Evolutionary conservation across 805 yeast species (phyloP), one percentile per base, ranked within the genome.

Genomic region (Candida rishiriensis): DNA sequence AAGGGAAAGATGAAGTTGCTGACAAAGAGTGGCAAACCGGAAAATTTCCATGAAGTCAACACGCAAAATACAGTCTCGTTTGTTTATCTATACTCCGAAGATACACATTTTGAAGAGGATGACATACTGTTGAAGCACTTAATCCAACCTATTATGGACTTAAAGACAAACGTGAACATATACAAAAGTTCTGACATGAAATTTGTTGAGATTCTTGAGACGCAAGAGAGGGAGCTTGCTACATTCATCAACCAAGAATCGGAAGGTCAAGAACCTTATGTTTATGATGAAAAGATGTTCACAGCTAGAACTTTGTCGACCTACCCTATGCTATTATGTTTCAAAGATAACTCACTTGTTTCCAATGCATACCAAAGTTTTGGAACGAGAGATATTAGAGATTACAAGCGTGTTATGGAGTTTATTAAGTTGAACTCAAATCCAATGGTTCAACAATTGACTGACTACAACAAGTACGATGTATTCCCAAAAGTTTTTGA

Each of bases 341-440:
- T 82, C 59, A 82, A 77, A 52, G 83, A 83, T 42, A 74, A 76
- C 42, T 66, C 79, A 12, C 57, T 77, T 43, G 55, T 75, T 29
- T 73, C 86, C 0, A 64, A 67, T 4, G 72, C 81, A 5, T 82
- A 62, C 50, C 85, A 77, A 51, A 79, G 78, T 44, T 79, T 77
- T 62, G 80, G 82, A 0, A 76, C 88, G 7, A 78, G 78, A 39
- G 87, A 84, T 52, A 72, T 76, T 44, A 71, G 93, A 50, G 72
- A 77, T 50, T 61, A 62, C 14, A 68, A 66, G 17, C 61, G 65
- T 34, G 68, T 85, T 10, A 57, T 70, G 50, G 57, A 72, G 13
- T 85, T 84, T 68, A 62, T 85, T 28, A 56, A 61, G 29, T 61
- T 65, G 38, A 69, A 76, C 51, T 66, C 78, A 15, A 60, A 67